phyloP scores from a whole-genome alignment of 768 basidiomycete genomes.

The Coprinopsis strossmayeri region DNA sequence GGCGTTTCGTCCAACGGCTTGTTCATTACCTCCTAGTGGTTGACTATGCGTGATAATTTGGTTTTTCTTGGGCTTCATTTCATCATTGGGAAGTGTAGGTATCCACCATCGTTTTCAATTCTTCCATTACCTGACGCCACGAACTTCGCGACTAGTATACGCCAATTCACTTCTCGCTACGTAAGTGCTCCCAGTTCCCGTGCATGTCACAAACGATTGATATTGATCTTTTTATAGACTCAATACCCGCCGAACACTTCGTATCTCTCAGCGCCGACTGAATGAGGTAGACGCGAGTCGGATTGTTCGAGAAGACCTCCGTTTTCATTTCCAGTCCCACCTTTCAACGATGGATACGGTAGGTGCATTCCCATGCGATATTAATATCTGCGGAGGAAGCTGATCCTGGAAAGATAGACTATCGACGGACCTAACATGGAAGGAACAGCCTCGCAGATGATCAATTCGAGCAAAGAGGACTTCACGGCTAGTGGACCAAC shows the following conservation, averaged over 20 bases:
- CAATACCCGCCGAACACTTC: slow-evolving; percentile 6
- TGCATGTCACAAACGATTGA: too few species aligned
- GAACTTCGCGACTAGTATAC: too few species aligned
- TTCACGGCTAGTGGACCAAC: background rate
- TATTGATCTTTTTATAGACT: slow-evolving; percentile 3
- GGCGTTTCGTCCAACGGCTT: background rate
- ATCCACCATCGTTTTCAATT: background rate
- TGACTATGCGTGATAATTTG: slow-evolving; percentile 35
- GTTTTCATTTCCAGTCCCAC: slow-evolving; percentile 6
- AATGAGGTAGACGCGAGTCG: slow-evolving; percentile 10
- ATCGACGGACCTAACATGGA: background rate
- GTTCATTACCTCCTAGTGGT: slow-evolving; percentile 28
- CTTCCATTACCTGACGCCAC: background rate
- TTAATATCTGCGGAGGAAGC: background rate
- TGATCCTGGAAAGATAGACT: background rate
- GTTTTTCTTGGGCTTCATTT: slow-evolving; percentile 45
- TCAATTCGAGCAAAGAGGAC: background rate
- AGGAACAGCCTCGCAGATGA: background rate
- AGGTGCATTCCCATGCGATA: background rate
- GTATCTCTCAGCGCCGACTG: slow-evolving; percentile 5
- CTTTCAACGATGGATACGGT: slow-evolving; percentile 8
- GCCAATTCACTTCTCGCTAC: slow-evolving; percentile 41
- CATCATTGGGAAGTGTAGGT: slow-evolving; percentile 38
- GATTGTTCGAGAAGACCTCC: slow-evolving; percentile 10
- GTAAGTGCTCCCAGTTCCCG: slow-evolving; percentile 1